phyloP scores from a whole-genome alignment of 805 yeast species.

The Schizosaccharomyces japonicus region DNA sequence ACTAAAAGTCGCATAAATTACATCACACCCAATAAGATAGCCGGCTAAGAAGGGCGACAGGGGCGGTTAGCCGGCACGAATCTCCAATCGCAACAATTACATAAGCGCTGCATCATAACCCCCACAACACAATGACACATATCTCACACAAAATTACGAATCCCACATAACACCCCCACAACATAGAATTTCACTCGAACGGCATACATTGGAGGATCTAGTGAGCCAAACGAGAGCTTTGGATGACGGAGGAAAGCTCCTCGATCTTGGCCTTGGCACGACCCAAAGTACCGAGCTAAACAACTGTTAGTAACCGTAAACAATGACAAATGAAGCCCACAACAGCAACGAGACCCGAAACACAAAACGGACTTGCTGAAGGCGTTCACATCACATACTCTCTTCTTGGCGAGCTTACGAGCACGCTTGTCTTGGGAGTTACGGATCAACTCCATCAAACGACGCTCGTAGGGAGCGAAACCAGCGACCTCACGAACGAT shows the following conservation, averaged over 20 bases:
- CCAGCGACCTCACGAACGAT: conserved; percentile 94
- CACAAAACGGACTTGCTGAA: neutral
- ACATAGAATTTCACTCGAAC: too few relatives aligned
- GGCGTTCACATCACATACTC: conserved; percentile 18
- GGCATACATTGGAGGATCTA: too few relatives aligned
- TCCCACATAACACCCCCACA: too few relatives aligned
- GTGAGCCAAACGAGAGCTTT: conserved; percentile 47
- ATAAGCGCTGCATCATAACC: too few relatives aligned
- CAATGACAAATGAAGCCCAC: neutral
- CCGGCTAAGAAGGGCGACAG: too few relatives aligned
- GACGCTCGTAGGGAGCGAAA: conserved; percentile 98
- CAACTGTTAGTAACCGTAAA: conserved; percentile 7
- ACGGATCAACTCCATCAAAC: conserved; percentile 97
- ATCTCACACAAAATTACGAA: too few relatives aligned
- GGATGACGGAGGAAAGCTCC: conserved; percentile 87
- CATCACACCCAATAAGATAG: too few relatives aligned
- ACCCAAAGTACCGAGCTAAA: conserved; percentile 79
- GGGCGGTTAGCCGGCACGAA: too few relatives aligned
- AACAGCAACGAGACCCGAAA: neutral
- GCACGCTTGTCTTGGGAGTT: conserved; percentile 99
- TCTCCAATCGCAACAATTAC: too few relatives aligned
- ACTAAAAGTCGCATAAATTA: too few relatives aligned
- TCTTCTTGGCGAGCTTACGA: conserved; percentile 98
- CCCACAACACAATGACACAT: too few relatives aligned
- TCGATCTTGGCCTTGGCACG: conserved; percentile 99